Base-by-base conservation (phyloP, 164 flowering plant genomes). In the Amborella trichopoda region DNA sequence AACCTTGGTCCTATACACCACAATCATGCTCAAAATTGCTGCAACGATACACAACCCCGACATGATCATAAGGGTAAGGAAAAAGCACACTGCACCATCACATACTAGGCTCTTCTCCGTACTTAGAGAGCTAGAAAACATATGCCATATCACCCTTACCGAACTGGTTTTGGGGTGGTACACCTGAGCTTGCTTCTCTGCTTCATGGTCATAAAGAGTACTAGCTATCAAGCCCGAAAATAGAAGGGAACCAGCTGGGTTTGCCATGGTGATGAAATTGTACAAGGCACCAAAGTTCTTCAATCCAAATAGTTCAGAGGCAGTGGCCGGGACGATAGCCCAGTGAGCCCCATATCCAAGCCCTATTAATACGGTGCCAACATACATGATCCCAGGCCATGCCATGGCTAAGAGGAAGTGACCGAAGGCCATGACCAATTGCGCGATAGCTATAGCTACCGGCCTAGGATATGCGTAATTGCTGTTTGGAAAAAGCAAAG, bases 321-420 rank as follows among this genome's bases (percentile, higher is more conserved):
- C 73, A 22, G 80, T 52, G 12, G 86, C 75, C 1, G 77, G 76
- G 3, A 66, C 74, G 20, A 78, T 69, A 4, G 72, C 75, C 81
- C 79, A 73, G 43, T 69, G 77, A 1, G 80, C 81, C 1, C 85
- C 85, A 48, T 71, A 76, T 1, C 81, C 71, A 3, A 78, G 67
- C 21, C 81, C 79, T 18, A 58, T 61, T 23, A 73, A 34, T 25
- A 78, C 47, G 3, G 75, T 67, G 5, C 53, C 54, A 1, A 71
- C 60, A 19, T 73, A 73, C 4, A 78, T 71, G 27, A 40, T 47
- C n/a, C 72, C 85, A 0, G 78, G 74, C 62, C 62, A 59, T 0
- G 60, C 78, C 62, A 72, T 55, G 1, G 78, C 68, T 27, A 64
- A 64, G 59, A 48, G 66, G 47, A 70, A 38, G 19, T 66, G 75